Conservation (phyloP, 768 basidiomycete species). For the Tulasnella sp. region DNA sequence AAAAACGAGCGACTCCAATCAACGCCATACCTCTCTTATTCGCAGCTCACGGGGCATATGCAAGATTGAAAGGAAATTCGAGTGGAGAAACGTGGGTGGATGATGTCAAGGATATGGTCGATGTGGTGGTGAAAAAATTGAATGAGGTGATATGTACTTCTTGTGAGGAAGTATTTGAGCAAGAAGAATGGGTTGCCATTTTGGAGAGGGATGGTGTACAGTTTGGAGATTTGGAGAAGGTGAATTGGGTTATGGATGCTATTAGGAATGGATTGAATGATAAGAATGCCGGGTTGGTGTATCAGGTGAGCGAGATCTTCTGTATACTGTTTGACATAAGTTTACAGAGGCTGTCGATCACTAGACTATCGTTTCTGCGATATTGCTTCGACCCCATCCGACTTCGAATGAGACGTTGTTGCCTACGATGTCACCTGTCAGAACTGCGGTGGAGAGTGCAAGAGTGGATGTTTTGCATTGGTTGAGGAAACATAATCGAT, state of each 20-base stretch:
- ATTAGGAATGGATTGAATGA: conserved; percentile 50
- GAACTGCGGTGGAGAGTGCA: conserved; percentile 60
- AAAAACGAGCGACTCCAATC: conserved; percentile 48
- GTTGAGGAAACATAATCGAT: conserved; percentile 50
- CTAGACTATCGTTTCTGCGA: conserved; percentile 57
- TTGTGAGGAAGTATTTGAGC: conserved; percentile 51
- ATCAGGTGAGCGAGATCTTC: conserved; percentile 46
- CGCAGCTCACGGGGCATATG: conserved; percentile 47
- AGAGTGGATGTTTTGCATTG: conserved; percentile 50
- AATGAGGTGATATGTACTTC: conserved; percentile 49
- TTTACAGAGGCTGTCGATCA: background rate
- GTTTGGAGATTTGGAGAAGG: conserved; percentile 65
- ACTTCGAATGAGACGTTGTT: conserved; percentile 48
- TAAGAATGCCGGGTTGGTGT: conserved; percentile 50
- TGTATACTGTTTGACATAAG: background rate
- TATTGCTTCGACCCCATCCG: conserved; percentile 56
- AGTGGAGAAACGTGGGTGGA: conserved; percentile 42
- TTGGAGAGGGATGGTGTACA: conserved; percentile 59
- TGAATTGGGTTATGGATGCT: conserved; percentile 62
- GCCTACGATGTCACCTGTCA: conserved; percentile 52
- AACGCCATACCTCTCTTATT: conserved; percentile 61
- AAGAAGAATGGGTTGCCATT: conserved; percentile 58
- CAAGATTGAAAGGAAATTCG: conserved; percentile 42
- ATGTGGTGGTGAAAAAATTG: conserved; percentile 44
- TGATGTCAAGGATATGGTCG: conserved; percentile 51